Base-by-base conservation (phyloP, 2,329 filamentous ascomycete species). In the Botrytis sinoallii region DNA sequence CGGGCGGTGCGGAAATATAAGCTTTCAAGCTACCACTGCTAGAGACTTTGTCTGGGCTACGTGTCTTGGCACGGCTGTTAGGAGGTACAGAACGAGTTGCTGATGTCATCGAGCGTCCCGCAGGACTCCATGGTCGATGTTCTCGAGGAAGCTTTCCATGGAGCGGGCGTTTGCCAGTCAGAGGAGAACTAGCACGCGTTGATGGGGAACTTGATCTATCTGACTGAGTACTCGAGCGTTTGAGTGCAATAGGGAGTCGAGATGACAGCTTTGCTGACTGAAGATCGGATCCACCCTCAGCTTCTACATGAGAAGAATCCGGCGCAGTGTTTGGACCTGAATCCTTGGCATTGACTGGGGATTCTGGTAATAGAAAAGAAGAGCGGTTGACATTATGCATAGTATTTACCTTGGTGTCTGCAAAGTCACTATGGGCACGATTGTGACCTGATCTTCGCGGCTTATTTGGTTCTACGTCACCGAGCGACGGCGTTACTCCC, bases 1-100 rank as follows among this genome's bases (percentile, higher is more conserved):
- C 89, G 29, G 87, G 86, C 61, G 92, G 89, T 48, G 89, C 85
- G 73, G 91, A 88, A 77, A 96, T 92, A 81, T 92, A 93, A 57
- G 93, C 92, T 77, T 92, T 90, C 20, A 96, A 85, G 69, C 89
- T 90, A 78, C 85, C 88, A 75, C 85, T 87, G 40, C 85, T 81
- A 71, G 74, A 73, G 64, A 74, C 52, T 69, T 77, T 79, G 38
- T 75, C 76, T 29, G 75, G 73, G 29, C 72, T 77, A 68, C 74
- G 77, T 32, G 68, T 70, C 71, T 78, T 79, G n/a, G 75, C 75
- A 66, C 82, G 83, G 64, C 79, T 81, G 55, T 82, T 80, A 16
- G 83, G 80, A n/a, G 83, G 78, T 82, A 82, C 65, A 82, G 83
- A 55, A 80, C 70, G 60, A 38, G 35, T 66, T 22, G 42, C n/a